Base-by-base conservation (phyloP, 2,329 filamentous ascomycete genomes). In the Dryadomyces quercivorus region DNA sequence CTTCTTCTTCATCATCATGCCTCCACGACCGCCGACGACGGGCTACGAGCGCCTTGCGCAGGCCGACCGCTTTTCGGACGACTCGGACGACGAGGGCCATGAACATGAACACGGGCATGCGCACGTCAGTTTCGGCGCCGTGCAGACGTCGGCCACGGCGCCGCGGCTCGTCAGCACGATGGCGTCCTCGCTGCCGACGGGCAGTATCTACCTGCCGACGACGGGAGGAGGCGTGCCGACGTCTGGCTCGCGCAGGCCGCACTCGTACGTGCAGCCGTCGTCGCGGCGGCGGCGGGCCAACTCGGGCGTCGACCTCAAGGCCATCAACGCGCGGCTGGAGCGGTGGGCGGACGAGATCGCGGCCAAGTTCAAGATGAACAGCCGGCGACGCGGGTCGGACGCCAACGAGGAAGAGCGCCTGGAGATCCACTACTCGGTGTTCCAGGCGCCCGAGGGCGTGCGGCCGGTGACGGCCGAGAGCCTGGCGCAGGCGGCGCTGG, bases 321-420 rank as follows among this genome's bases (percentile, higher is more conserved):
- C 93, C 57, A 97, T 98, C 70, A 98, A 98, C 69, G 91, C 92
- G 56, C 80, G 93, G 22, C 74, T 98, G 26, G 93, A 98, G 71
- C 80, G 88, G 66, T 98, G 93, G 93, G 93, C 93, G 16, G 93
- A 97, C 63, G 93, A 98, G 71, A 97, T 98, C 64, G 91, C 93
- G 34, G 87, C 89, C 61, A 93, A 94, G 63, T 97, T 98, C 78
- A 97, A 94, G 63, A 97, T 98, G 78, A 97, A 95, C 60, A 82
- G 85, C 66, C 86, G 85, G 51, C 85, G 82, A 63, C 49, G 49
- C 20, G 8, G 34, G 15, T 16, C 51, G 34, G 50, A 46, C 46
- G 80, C 79, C 8, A 71, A 83, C 47, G 88, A 94, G 61, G 88
- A 94, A 61, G 88, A 95, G 67, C 84, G 84, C 54, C 75, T 96